Percentiles rank a stretch among this genome's conserved stretches.
Evolutionary conservation across 352 stramenopile species (phyloP).

Genomic region (Phytophthora agathidicida): DNA sequence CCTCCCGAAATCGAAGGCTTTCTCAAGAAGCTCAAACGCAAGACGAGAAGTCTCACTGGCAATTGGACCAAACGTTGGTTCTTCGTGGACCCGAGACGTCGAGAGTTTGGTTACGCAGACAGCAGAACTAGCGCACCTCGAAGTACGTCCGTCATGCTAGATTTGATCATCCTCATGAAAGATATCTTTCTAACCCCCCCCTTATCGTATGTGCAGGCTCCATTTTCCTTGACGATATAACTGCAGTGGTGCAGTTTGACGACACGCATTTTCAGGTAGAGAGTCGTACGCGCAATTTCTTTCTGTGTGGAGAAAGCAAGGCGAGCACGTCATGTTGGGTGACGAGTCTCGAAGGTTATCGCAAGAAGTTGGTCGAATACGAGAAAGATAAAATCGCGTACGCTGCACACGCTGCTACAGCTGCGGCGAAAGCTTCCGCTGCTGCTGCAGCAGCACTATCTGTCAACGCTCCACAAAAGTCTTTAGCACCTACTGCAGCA

Average conservation of each 20-base stretch:
- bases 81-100: constrained; percentile 77
- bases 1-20: constrained; percentile 85
- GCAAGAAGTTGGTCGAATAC: constrained; percentile 68
- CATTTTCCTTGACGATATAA: constrained; percentile 88
- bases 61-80: constrained; percentile 91
- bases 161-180: not conserved
- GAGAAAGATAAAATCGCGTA: constrained; percentile 68
- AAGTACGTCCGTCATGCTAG: constrained; percentile 43
- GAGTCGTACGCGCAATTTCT: constrained; percentile 84
- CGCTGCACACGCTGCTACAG: constrained; percentile 18
- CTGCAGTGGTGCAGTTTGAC: constrained; percentile 84
- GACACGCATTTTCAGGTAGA: constrained; percentile 89
- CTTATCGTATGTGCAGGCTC: constrained; percentile 46
- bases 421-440: constrained; percentile 16
- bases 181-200: not conserved
- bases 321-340: constrained; percentile 82
- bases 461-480: constrained; percentile 2
- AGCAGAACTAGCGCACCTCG: constrained; percentile 48
- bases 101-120: constrained; percentile 78
- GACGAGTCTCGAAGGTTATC: constrained; percentile 82
- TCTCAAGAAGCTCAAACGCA: constrained; percentile 90
- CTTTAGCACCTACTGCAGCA: not conserved
- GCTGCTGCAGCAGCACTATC: constrained; percentile 1
- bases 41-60: constrained; percentile 73
- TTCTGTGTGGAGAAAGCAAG: constrained; percentile 86